Evolutionary conservation across 1,284 basidiomycete genomes (phyloP), one percentile per base, ranked within the genome.

Genomic region (Veloporphyrellus conicus): DNA sequence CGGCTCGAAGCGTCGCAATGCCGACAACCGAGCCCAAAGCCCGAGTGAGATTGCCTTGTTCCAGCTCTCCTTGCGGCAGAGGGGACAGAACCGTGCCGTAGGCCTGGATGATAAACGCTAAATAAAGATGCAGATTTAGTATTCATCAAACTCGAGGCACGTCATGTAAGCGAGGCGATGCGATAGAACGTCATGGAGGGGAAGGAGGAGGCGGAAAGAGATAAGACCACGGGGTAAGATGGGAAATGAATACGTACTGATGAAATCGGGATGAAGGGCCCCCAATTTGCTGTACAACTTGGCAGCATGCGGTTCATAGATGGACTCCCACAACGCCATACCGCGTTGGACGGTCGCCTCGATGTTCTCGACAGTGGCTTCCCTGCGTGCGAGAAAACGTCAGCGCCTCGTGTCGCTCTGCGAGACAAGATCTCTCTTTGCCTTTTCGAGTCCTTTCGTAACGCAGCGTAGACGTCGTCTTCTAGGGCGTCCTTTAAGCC

Each of bases 51-150:
- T 93, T 89, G 48, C 87, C 85, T 68, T 87, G 84, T 70, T 83
- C 78, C 55, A 64, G 66, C 71, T 80, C 75, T 53, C 68, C 75
- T 59, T 74, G 80, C 56, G 86, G 77, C 57, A 87, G 68, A 59
- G 88, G 90, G 46, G 90, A 74, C 56, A 98, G 83, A 16, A 97
- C 79, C 18, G 87, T 75, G 53, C 93, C 93, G 69, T 99, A 99
- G 52, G 84, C 81, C 68, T 91, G 83, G 72, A 98, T 89, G 68
- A 99, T 96, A 73, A 95, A 95, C 52, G 88, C 87, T 90, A 53
- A 67, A 67, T 41, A 52, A 65, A 47, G 51, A 52, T 19, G 50
- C 34, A 53, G 52, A 60, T 54, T 60, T 41, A 61, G 56, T 47
- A 57, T 56, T 50, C 50, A 66, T 67, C 59, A 58, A 57, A 67